Evolutionary conservation across 306 rosid genomes (phyloP).

Genomic region (Prunus mongolica): DNA sequence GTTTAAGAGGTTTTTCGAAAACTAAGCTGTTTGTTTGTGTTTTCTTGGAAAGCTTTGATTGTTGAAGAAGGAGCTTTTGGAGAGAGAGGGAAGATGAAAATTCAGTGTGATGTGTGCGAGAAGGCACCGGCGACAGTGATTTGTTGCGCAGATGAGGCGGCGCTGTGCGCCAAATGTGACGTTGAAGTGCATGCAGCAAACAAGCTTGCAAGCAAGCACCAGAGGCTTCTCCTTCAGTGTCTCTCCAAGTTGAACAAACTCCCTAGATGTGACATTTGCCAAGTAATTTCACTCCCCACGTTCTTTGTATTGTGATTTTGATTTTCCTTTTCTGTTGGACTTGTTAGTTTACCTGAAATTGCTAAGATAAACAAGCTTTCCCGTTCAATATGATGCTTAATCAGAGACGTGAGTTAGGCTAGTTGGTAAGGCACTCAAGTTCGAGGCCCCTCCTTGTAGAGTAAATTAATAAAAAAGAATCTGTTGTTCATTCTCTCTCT

Average conservation of each 20-base stretch:
- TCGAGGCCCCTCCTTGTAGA: too few relatives aligned
- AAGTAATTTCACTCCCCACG: conserved; percentile 36
- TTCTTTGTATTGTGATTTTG: background rate
- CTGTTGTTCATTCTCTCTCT: background rate
- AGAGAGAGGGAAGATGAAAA: conserved; percentile 46
- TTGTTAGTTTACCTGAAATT: too few relatives aligned
- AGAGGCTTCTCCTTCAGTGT: conserved; percentile 81
- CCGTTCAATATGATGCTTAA: background rate
- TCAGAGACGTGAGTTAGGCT: too few relatives aligned
- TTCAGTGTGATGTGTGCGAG: conserved; percentile 99
- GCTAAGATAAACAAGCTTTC: too few relatives aligned
- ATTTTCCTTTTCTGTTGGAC: background rate
- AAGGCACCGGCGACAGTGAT: conserved; percentile 88
- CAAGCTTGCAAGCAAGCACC: conserved; percentile 97
- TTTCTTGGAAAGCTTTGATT: background rate
- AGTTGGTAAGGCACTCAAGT: too few relatives aligned
- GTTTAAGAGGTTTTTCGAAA: background rate
- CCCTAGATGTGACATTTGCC: conserved; percentile 94
- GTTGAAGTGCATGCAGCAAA: conserved; percentile 96
- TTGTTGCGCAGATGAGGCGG: conserved; percentile 98
- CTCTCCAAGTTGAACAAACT: conserved; percentile 60
- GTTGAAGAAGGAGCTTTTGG: background rate
- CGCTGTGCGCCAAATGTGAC: conserved; percentile 85
- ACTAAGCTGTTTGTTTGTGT: background rate
- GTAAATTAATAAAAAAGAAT: too few relatives aligned